Base-by-base conservation (phyloP, 441 rosid genomes). In the Arabidopsis lyrata region DNA sequence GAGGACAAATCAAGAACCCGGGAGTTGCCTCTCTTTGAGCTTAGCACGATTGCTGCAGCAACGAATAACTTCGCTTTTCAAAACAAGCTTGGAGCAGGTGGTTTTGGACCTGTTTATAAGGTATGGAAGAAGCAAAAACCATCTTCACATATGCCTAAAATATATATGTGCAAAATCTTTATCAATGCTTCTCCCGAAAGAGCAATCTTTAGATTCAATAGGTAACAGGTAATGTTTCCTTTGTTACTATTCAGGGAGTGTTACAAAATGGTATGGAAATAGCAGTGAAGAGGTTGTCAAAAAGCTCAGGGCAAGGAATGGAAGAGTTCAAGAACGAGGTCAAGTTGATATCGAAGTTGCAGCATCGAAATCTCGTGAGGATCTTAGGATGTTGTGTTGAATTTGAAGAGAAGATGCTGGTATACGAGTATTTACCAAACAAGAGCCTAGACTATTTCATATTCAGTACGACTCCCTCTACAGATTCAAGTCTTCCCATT, bases 351-450 rank as follows among this genome's bases (percentile, higher is more conserved):
- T 85, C 86, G 0, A 87, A 85, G 53, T 82, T 89, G 63, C 97
- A 87, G 67, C 97, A 85, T 44, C 74, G 91, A 9, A 89, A 91
- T 73, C 97, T 91, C 11, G 91, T 87, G 29, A 83, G 80, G 74
- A 81, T 87, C 48, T 22, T 86, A 3, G 93, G 93, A 5, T 86
- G 78, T 16, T 83, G 90, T 76, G 81, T 84, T 63, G 72, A 89
- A 13, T 54, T 56, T 32, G 80, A 78, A 70, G 93, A 90, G 59
- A 81, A 70, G 63, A 85, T 88, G 85, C 63, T 91, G 62, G 61
- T 91, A 42, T 91, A 91, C 31, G 92, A 88, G 49, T 86, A 78
- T 45, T 44, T 87, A 67, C 84, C 84, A 5, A 87, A 86, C 73
- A 80, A 79, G 79, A 88, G 95, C 77, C 63, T 89, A 72, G 93